Percentiles rank a stretch among this genome's conserved stretches.
These are phyloP conservation scores for Periconia sp. DNA, from an alignment of 2,329 filamentous ascomycete genomes.

Conservation along the genomic window DNA sequence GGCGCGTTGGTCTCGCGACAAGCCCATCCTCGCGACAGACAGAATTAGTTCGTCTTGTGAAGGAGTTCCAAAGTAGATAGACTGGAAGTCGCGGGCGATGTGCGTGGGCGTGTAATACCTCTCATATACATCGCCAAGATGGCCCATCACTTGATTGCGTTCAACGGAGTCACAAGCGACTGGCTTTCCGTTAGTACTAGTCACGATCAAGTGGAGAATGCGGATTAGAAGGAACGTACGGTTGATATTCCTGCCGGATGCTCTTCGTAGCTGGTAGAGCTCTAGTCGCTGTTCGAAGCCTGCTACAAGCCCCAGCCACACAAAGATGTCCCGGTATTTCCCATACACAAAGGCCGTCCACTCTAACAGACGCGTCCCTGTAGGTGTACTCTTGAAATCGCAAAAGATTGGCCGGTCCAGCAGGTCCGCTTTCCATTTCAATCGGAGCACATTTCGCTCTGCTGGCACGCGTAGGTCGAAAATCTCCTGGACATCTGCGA, in stretches of 20 bases:
- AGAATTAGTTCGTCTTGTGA: background rate
- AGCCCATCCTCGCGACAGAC: constrained; percentile 4
- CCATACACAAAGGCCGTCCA: constrained; percentile 19
- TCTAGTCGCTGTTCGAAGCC: constrained; percentile 22
- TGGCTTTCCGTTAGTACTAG: constrained; percentile 8
- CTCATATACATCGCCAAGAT: background rate
- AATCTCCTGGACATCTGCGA: constrained; percentile 20
- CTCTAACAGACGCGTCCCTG: constrained; percentile 14
- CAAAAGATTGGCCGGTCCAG: constrained; percentile 20
- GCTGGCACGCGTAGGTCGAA: constrained; percentile 21
- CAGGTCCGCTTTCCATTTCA: constrained; percentile 22
- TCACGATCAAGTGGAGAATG: constrained; percentile 4
- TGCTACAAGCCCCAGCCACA: constrained; percentile 20
- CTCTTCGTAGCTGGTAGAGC: constrained; percentile 20
- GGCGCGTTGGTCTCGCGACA: constrained; percentile 4
- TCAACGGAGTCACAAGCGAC: constrained; percentile 2
- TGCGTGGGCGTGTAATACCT: background rate
- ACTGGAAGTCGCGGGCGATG: background rate
- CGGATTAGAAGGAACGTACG: constrained; percentile 15
- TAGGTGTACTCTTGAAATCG: constrained; percentile 14
- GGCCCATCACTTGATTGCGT: constrained; percentile 9
- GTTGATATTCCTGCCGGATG: constrained; percentile 22
- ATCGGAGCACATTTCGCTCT: constrained; percentile 16
- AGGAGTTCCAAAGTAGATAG: background rate
- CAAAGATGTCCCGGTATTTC: constrained; percentile 24